Evolutionary conservation across 805 yeast species (phyloP).

Genomic region (Zygosaccharomyces pseudorouxii): DNA sequence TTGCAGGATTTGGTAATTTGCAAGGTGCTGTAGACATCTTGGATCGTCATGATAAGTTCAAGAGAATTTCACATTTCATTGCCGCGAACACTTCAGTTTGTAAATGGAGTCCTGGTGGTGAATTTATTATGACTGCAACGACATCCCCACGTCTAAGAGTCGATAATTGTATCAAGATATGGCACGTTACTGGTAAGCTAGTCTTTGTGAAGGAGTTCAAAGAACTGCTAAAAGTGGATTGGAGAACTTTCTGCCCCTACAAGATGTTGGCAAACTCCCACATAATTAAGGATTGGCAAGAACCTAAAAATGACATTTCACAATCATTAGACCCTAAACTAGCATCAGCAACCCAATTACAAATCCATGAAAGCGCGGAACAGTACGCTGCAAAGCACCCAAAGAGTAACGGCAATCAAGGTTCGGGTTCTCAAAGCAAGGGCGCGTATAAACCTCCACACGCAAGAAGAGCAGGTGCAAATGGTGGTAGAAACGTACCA

Average conservation of each 20-base stretch:
- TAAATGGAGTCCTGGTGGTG: slow-evolving; percentile 97
- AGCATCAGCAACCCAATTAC: slow-evolving; percentile 44
- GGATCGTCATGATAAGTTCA: slow-evolving; percentile 83
- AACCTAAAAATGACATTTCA: slow-evolving; percentile 33
- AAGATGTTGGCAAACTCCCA: slow-evolving; percentile 30
- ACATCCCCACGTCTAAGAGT: slow-evolving; percentile 96
- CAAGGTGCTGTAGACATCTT: slow-evolving; percentile 95
- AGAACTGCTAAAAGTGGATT: slow-evolving; percentile 74
- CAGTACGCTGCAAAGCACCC: slow-evolving; percentile 44
- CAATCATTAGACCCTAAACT: slow-evolving; percentile 48
- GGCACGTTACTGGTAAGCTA: slow-evolving; percentile 87
- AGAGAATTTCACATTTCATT: slow-evolving; percentile 72
- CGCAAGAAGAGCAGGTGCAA: slow-evolving; percentile 56
- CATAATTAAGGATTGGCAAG: slow-evolving; percentile 32
- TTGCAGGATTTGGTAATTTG: slow-evolving; percentile 96
- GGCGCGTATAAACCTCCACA: slow-evolving; percentile 98
- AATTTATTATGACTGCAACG: slow-evolving; percentile 89
- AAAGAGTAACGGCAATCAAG: slow-evolving; percentile 25
- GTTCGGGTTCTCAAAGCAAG: slow-evolving; percentile 39
- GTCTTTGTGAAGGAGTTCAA: slow-evolving; percentile 72
- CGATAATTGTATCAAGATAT: slow-evolving; percentile 88
- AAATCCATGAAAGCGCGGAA: slow-evolving; percentile 66
- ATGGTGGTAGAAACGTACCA: slow-evolving; percentile 27
- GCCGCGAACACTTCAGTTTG: slow-evolving; percentile 96
- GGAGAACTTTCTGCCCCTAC: slow-evolving; percentile 57